Evolutionary conservation across 1,139 yeast species (phyloP), one percentile per base, ranked within the genome.

Genomic region (Trichomonascaceae sp.): DNA sequence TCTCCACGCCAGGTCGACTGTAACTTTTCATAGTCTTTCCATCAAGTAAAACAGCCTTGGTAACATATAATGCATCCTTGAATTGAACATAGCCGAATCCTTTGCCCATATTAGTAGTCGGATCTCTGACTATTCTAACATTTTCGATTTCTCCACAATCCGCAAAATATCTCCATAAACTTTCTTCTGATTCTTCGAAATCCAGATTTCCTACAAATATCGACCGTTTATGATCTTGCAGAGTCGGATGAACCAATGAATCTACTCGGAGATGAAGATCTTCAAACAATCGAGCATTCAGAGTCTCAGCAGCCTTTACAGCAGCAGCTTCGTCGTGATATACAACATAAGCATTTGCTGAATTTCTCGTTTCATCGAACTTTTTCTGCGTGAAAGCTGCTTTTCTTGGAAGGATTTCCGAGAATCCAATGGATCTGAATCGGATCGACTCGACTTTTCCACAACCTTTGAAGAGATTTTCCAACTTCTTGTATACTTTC

Each of bases 11-110:
- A 5, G 72, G 72, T 22, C 70, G 68, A n/a, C 17, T 30, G 12
- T 18, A 45, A 27, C 47, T 45, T 1, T 27, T 17, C 66, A 88
- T 75, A 55, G 82, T 80, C 71, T 87, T 85, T 51, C 83, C 95
- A 68, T 91, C 81, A 58, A 89, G 74, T 59, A 89, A 70, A 56
- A 95, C 72, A 0, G 97, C 97, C 66, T 87, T 87, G 60, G 85
- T 84, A 13, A 95, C 96, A 43, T 85, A 78, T 56, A 85, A 80
- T 24, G 91, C 74, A 70, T 91, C 96, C 59, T 78, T 80, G 73
- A 91, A 95, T 71, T 93, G 98, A 38, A 95, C 90, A 69, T 90
- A 87, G 4, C 96, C 99, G 74, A 95, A 91, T 3, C 99, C 99
- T 72, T 93, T 95, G 61, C 99, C 99, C 59, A 93, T 76, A 65